These are phyloP conservation scores for Mortierella hygrophila DNA, from an alignment of 192 early-diverging fungal species.

Conservation along the genomic window DNA sequence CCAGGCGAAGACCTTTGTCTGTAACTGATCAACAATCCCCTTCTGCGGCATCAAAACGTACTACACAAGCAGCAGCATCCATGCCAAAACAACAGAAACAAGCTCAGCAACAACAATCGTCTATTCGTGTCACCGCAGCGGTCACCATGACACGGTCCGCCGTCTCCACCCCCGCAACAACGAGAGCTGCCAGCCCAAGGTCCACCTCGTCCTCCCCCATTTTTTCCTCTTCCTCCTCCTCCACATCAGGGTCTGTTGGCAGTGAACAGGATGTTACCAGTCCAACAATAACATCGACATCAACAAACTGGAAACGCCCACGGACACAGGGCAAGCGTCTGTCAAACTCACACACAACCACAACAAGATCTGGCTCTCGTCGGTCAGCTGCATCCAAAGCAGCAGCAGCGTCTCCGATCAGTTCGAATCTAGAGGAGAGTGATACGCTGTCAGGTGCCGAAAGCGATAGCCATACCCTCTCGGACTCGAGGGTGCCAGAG, in stretches of 20 bases:
- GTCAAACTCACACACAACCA: not conserved
- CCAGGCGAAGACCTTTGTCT: not conserved
- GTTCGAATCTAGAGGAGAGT: not conserved
- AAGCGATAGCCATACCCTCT: not conserved
- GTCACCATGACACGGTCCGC: slow-evolving; percentile 26
- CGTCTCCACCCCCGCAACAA: not conserved
- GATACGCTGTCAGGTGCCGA: not conserved
- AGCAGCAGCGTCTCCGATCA: not conserved
- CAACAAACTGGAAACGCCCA: not conserved
- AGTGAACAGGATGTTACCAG: slow-evolving; percentile 14
- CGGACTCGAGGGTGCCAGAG: not conserved
- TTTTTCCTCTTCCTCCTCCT: not conserved
- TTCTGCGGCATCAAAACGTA: not conserved
- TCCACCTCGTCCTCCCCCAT: slow-evolving; percentile 14
- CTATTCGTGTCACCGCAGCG: slow-evolving; percentile 36
- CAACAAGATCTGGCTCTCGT: not conserved
- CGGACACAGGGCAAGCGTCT: not conserved
- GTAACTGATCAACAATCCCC: slow-evolving; percentile 1
- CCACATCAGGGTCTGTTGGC: slow-evolving; percentile 3
- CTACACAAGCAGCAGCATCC: not conserved
- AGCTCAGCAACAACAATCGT: slow-evolving; percentile 2
- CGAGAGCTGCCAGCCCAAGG: slow-evolving; percentile 7
- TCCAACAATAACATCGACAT: not conserved
- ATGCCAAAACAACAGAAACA: slow-evolving; percentile 13
- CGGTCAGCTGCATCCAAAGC: not conserved